Conservation (phyloP, 176 grass and related monocot genomes). For the Oryza nivara region DNA sequence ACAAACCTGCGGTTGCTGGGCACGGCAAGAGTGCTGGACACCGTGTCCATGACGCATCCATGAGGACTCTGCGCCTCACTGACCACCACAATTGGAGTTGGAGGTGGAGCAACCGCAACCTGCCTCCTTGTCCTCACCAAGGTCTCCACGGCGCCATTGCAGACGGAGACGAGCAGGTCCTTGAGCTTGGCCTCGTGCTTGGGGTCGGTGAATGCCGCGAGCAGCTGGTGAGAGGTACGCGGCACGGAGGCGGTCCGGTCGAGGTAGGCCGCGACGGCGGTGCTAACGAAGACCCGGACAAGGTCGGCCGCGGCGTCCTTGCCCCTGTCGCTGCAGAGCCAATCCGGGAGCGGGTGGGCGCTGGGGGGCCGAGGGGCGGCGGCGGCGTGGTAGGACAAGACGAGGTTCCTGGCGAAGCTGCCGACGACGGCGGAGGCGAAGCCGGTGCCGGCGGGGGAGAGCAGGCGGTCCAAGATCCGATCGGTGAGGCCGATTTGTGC, state of each 20-base stretch:
- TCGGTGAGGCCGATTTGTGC: constrained; percentile 35
- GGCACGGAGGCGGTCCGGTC: constrained; percentile 38
- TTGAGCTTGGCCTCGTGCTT: constrained; percentile 77
- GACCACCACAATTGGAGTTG: background rate
- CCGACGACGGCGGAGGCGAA: constrained; percentile 75
- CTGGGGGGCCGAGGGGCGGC: background rate
- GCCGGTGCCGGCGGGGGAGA: constrained; percentile 61
- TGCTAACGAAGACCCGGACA: constrained; percentile 75
- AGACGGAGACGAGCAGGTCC: constrained; percentile 74
- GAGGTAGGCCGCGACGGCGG: constrained; percentile 70
- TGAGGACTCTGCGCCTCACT: background rate
- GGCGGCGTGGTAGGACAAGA: constrained; percentile 45
- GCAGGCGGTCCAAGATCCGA: constrained; percentile 71
- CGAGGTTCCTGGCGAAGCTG: constrained; percentile 72
- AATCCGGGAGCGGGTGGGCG: constrained; percentile 26
- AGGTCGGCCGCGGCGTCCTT: constrained; percentile 71
- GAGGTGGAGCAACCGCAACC: background rate
- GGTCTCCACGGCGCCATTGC: constrained; percentile 86
- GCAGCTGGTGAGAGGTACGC: constrained; percentile 42
- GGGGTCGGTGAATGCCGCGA: constrained; percentile 54
- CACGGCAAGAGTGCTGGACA: constrained; percentile 66
- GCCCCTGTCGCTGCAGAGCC: constrained; percentile 64
- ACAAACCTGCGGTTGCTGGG: constrained; percentile 73
- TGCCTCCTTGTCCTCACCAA: constrained; percentile 71
- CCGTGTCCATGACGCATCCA: constrained; percentile 35